Evolutionary conservation across 1,139 yeast genomes (phyloP).

Genomic region (Scheffersomyces parashehatae): DNA sequence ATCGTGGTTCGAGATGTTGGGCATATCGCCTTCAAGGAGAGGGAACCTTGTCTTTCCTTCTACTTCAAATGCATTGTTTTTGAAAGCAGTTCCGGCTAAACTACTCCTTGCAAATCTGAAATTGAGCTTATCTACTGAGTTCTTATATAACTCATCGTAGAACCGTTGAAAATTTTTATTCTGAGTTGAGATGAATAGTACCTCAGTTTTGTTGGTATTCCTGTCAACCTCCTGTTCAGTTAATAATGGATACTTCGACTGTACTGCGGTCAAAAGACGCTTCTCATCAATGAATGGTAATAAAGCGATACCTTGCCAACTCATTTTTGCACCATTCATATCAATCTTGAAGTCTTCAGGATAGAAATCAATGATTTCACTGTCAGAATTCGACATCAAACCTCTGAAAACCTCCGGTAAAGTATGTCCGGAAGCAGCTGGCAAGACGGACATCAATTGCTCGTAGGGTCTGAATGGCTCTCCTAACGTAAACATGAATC

Average conservation of each 20-base stretch:
- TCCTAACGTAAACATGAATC: conserved; percentile 67
- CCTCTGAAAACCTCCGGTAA: conserved; percentile 83
- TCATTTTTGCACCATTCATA: conserved; percentile 92
- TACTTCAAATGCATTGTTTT: conserved; percentile 46
- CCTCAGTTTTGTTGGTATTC: conserved; percentile 66
- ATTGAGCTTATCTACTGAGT: conserved; percentile 24
- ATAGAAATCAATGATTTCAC: conserved; percentile 88
- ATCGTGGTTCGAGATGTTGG: conserved; percentile 56
- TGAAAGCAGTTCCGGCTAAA: conserved; percentile 64
- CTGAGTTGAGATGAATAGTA: conserved; percentile 57
- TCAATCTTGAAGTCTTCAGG: conserved; percentile 89
- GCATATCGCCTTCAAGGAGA: conserved; percentile 54
- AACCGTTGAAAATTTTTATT: conserved; percentile 50
- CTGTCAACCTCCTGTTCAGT: conserved; percentile 70
- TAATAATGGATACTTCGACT: conserved; percentile 60
- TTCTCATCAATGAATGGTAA: conserved; percentile 87
- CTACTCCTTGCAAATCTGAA: conserved; percentile 56
- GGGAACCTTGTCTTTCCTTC: conserved; percentile 59
- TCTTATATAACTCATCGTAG: conserved; percentile 30
- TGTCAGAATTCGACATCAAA: conserved; percentile 75
- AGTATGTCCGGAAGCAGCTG: conserved; percentile 94
- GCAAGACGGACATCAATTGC: conserved; percentile 95
- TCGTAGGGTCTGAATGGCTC: conserved; percentile 91
- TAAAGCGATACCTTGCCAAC: conserved; percentile 94
- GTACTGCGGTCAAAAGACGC: conserved; percentile 68